Evolutionary conservation across 805 yeast genomes (phyloP), one percentile per base, ranked within the genome.

Genomic region (Wickerhamiella shivajii): DNA sequence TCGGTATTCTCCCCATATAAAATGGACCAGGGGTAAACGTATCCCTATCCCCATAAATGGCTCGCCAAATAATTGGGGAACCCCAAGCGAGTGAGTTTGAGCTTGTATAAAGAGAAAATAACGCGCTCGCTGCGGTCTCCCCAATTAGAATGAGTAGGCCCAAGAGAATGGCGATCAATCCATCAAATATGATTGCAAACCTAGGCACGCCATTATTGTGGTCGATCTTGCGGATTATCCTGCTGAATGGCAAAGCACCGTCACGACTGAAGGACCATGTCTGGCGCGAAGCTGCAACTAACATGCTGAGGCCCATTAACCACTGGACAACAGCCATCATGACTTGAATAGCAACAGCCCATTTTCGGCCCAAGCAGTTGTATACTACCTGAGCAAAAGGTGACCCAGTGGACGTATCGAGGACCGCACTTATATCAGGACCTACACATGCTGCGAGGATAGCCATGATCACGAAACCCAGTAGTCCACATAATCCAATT

Each of bases 211-310:
- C 60, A 23, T 67, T 55, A 38, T 51, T 63, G 37, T 64, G 61
- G 45, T 76, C 60, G 27, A 77, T 78, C 27, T 58, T 66, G 43
- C 73, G 70, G 40, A 77, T 63, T 46, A 59, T 59, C 26, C 60
- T 53, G 10, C 75, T 63, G 41, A 73, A 58, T 6, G 85, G 85
- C 37, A 77, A 61, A 11, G 83, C 84, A 45, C 74, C 73, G 51
- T 77, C 87, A 57, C 87, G 67, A 25, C 80, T 72, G 52, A 75
- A 73, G 1, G 83, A 81, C 72, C 77, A 76, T 31, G 73, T 63
- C 51, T 75, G 83, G 52, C 84, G 66, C 4, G 79, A 72, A 5
- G 69, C 64, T 8, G 81, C 80, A 30, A 73, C 64, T 30, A 73
- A 56, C 35, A 69, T 63, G 3, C 77, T 69, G 16, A 69, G 62